These are phyloP conservation scores for Pythium monospermum DNA, from an alignment of 352 stramenopile genomes.

Conservation along the genomic window DNA sequence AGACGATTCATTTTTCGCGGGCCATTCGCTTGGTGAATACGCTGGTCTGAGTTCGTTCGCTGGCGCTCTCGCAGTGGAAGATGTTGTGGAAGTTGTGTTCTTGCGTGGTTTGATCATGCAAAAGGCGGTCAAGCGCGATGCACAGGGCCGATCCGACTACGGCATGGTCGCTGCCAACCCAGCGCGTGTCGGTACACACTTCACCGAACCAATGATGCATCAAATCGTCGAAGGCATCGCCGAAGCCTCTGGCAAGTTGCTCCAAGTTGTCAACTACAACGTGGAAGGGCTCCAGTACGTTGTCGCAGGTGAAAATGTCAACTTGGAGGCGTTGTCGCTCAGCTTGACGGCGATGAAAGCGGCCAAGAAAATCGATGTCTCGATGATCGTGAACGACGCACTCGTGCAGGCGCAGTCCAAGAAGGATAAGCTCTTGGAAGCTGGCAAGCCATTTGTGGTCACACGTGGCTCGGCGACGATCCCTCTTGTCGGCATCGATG, in stretches of 20 bases:
- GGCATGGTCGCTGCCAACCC: constrained; percentile 86
- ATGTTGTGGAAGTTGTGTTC: constrained; percentile 82
- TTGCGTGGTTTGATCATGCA: constrained; percentile 53
- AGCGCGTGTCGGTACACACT: constrained; percentile 60
- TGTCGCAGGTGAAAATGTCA: constrained; percentile 75
- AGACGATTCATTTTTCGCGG: constrained; percentile 71
- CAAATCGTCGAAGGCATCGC: constrained; percentile 67
- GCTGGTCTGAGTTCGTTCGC: constrained; percentile 77
- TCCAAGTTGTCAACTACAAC: constrained; percentile 89
- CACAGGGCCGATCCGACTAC: constrained; percentile 69
- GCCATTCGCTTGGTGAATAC: constrained; percentile 88
- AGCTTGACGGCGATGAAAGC: constrained; percentile 46
- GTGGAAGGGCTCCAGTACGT: constrained; percentile 82
- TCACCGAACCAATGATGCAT: constrained; percentile 65
- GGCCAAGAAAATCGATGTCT: constrained; percentile 29
- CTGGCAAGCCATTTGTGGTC: constrained; percentile 56
- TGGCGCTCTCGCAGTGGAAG: constrained; percentile 58
- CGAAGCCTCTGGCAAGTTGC: constrained; percentile 51
- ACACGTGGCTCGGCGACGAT: constrained; percentile 75
- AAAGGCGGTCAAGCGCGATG: constrained; percentile 36
- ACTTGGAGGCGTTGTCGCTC: constrained; percentile 74
- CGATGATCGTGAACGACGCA: constrained; percentile 47
- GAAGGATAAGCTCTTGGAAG: constrained; percentile 52
- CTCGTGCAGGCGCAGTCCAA: constrained; percentile 48
- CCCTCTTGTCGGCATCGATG: constrained; percentile 82